Base-by-base conservation (phyloP, 1,284 basidiomycete genomes). In the Melampsora occidentalis region DNA sequence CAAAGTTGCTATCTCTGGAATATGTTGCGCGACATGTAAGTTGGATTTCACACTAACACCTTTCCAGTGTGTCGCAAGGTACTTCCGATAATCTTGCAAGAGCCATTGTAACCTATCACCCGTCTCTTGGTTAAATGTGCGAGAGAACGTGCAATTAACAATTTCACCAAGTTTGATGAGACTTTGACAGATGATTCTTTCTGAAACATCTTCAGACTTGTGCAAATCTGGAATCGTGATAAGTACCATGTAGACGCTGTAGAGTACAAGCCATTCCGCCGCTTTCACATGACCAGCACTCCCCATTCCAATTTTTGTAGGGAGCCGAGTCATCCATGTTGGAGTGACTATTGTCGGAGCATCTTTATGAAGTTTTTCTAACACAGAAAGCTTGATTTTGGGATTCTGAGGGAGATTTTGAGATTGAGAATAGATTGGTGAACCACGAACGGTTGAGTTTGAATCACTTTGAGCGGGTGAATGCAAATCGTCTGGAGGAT, bases 191-290 rank as follows among this genome's bases (percentile, higher is more conserved):
- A n/a, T n/a, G n/a, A n/a, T n/a, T n/a, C n/a, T n/a, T n/a, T n/a
- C n/a, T n/a, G n/a, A n/a, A n/a, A n/a, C n/a, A n/a, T n/a, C n/a
- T n/a, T n/a, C n/a, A n/a, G n/a, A n/a, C n/a, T n/a, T n/a, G n/a
- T n/a, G n/a, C n/a, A n/a, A n/a, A n/a, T n/a, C n/a, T n/a, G 69
- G 69, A 35, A 70, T 25, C 2, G 39, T 5, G 14, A 33, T 35
- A 6, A 70, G 22, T 22, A 57, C 31, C 10, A 33, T 39, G 25
- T 70, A 70, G 4, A 70, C 48, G 9, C n/a, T 70, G 12, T 57
- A 57, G n/a, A 70, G 42, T 10, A 61, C 46, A 12, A 57, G 22
- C 69, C 69, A 71, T 1, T 71, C 59, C 2, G 69, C 69, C 22
- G 57, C 69, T 39, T 71, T 71, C 5, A 63, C 35, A 7, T 28